Percentiles rank a stretch among this genome's conserved stretches.
Evolutionary conservation across 805 yeast species (phyloP).

Genomic region (Saccharomycopsis guyanensis): DNA sequence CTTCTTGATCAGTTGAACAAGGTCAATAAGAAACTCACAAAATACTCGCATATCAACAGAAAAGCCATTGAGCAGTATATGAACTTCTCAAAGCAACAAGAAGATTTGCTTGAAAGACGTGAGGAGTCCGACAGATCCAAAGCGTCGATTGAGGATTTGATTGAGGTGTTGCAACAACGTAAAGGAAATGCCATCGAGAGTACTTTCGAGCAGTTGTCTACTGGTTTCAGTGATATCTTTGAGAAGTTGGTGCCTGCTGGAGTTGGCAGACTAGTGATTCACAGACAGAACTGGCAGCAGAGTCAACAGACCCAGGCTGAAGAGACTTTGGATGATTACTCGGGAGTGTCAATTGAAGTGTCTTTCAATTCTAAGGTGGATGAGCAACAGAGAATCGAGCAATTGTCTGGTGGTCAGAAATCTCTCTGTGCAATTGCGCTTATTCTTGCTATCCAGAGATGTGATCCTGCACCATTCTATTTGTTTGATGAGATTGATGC

Average conservation of each 20-base stretch:
- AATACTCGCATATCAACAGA: constrained; percentile 73
- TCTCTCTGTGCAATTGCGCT: constrained; percentile 93
- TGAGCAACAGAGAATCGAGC: constrained; percentile 84
- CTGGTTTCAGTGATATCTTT: constrained; percentile 67
- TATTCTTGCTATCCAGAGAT: constrained; percentile 85
- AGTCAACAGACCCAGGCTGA: constrained; percentile 21
- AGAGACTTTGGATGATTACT: constrained; percentile 44
- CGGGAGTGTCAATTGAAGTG: constrained; percentile 80
- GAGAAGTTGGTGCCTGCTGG: constrained; percentile 80
- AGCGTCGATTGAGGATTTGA: constrained; percentile 63
- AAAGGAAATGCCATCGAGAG: constrained; percentile 76
- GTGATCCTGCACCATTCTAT: constrained; percentile 97
- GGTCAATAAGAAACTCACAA: constrained; percentile 49
- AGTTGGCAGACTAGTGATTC: constrained; percentile 65
- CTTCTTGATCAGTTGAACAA: constrained; percentile 46
- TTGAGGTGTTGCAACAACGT: constrained; percentile 60
- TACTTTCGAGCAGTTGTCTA: constrained; percentile 71
- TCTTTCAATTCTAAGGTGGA: constrained; percentile 81
- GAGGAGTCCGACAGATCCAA: constrained; percentile 64
- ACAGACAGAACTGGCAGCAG: constrained; percentile 29
- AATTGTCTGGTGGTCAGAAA: constrained; percentile 94
- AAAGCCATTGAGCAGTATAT: constrained; percentile 81
- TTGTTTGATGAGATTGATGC: constrained; percentile 96
- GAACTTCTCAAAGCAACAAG: constrained; percentile 65
- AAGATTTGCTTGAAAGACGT: constrained; percentile 56